phyloP scores from a whole-genome alignment of 768 basidiomycete genomes.

The Amanita inopinata region DNA sequence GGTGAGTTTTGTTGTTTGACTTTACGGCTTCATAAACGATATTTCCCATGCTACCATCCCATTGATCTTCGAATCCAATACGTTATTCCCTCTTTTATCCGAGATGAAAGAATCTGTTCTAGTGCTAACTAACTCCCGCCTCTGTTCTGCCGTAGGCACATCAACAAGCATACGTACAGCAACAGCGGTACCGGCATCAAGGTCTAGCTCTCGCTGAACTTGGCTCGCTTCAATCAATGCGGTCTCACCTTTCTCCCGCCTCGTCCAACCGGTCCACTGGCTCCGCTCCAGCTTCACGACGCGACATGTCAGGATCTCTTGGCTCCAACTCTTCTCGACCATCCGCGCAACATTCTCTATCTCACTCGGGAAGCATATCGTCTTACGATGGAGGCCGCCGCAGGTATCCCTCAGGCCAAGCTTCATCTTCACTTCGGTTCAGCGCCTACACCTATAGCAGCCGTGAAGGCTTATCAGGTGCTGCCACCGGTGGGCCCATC shows the following conservation, averaged over 20 bases:
- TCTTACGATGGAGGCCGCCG: constrained; percentile 38
- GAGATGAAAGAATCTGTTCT: too few species aligned
- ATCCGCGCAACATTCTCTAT: constrained; percentile 31
- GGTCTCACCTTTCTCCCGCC: constrained; percentile 42
- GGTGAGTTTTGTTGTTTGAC: constrained; percentile 29
- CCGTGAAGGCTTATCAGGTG: constrained; percentile 7
- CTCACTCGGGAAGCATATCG: constrained; percentile 44
- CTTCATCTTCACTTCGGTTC: constrained; percentile 4
- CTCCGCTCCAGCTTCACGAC: constrained; percentile 41
- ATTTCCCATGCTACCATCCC: neutral
- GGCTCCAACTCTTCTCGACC: constrained; percentile 49
- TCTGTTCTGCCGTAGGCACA: constrained; percentile 25
- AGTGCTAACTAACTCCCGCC: constrained; percentile 10
- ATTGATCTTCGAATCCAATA: too few species aligned
- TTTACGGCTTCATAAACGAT: neutral
- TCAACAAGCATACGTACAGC: constrained; percentile 25
- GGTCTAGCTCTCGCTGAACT: constrained; percentile 42
- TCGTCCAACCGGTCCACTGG: constrained; percentile 34
- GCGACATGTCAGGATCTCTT: constrained; percentile 29
- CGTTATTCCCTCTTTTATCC: neutral
- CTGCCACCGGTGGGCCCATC: constrained; percentile 14
- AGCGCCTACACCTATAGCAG: neutral
- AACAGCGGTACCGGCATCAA: too few species aligned
- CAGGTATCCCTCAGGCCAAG: constrained; percentile 16
- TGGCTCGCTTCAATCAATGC: constrained; percentile 57